phyloP scores from a whole-genome alignment of 306 rosid genomes.

The Benincasa hispida region DNA sequence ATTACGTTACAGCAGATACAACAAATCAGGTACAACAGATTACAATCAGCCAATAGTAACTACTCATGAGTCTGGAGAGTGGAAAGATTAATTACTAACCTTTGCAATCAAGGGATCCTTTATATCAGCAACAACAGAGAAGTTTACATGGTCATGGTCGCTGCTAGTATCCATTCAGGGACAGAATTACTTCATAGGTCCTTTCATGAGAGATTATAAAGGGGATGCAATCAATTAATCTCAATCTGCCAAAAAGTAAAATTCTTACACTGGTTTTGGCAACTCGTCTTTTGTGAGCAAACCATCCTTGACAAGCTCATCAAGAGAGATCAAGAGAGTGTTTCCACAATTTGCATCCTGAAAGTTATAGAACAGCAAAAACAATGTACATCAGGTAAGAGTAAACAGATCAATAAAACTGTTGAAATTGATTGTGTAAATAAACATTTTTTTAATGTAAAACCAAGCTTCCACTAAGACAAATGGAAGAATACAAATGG shows the following conservation, averaged over 20 bases:
- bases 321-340: constrained; percentile 81
- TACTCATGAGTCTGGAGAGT: not conserved
- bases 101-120: constrained; percentile 72
- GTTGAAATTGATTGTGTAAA: not conserved
- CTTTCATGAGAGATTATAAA: constrained; percentile 8
- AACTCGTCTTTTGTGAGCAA: constrained; percentile 68
- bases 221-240: not conserved
- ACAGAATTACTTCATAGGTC: not conserved
- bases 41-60: not conserved
- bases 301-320: constrained; percentile 83
- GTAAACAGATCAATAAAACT: not conserved
- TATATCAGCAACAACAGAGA: constrained; percentile 50
- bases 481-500: not conserved
- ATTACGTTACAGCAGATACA: no score
- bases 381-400: not conserved
- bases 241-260: not conserved
- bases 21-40: no score
- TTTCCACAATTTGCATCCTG: constrained; percentile 98
- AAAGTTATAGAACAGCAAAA: constrained; percentile 3
- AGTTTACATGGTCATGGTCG: constrained; percentile 55
- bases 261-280: constrained; percentile 73
- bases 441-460: not conserved
- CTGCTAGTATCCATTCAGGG: constrained; percentile 31
- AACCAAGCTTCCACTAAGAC: not conserved
- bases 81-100: constrained; percentile 15